Conservation (phyloP, 2,329 filamentous ascomycete species). For the Fusarium luffae region DNA sequence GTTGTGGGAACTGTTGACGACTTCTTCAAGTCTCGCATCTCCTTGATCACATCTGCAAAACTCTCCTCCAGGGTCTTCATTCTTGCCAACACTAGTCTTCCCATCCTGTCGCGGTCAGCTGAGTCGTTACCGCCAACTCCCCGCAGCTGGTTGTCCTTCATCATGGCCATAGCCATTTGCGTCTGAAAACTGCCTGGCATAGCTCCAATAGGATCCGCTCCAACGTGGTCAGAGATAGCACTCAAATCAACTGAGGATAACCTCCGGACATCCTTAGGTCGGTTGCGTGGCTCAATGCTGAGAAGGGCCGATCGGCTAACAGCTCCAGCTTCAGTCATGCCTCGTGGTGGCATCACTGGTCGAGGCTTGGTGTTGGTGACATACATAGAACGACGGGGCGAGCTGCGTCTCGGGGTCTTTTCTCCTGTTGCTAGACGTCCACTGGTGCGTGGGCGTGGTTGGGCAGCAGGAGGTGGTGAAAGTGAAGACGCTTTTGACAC, state of each 20-base stretch:
- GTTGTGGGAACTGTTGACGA: constrained; percentile 60
- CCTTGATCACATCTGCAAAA: constrained; percentile 85
- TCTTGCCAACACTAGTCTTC: constrained; percentile 82
- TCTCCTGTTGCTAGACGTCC: constrained; percentile 47
- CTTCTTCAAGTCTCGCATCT: constrained; percentile 74
- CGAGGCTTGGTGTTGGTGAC: constrained; percentile 64
- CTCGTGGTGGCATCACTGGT: constrained; percentile 63
- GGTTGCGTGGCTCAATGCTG: constrained; percentile 59
- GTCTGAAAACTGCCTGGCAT: constrained; percentile 83
- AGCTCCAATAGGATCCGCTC: constrained; percentile 69
- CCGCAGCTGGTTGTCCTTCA: constrained; percentile 66
- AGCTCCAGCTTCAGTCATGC: constrained; percentile 50
- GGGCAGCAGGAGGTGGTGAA: constrained; percentile 52
- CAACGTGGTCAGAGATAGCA: constrained; percentile 75
- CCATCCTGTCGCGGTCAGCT: constrained; percentile 73
- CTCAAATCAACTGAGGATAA: constrained; percentile 77
- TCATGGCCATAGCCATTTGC: constrained; percentile 79
- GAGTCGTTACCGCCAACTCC: constrained; percentile 52
- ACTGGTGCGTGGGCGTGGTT: constrained; percentile 53
- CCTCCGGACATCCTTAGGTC: constrained; percentile 54
- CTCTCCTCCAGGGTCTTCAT: constrained; percentile 96
- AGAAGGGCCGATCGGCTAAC: constrained; percentile 61
- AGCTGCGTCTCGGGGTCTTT: constrained; percentile 58
- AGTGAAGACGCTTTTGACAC: constrained; percentile 56
- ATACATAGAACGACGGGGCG: constrained; percentile 59